Conservation (phyloP, 805 yeast species). For the Hemisphaericaspora nanyangensis region DNA sequence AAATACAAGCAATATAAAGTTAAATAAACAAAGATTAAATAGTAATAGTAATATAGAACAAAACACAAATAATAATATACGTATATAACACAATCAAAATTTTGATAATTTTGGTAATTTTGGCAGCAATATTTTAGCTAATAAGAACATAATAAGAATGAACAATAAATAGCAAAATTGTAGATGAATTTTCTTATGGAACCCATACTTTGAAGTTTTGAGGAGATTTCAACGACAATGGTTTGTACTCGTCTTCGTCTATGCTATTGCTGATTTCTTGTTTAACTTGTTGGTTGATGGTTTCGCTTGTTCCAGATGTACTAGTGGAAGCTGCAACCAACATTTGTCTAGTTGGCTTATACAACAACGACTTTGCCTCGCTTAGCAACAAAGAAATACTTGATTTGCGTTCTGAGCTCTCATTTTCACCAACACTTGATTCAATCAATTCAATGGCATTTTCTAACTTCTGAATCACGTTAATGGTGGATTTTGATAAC, state of each 20-base stretch:
- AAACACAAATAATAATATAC: too few species aligned
- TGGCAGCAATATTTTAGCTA: too few species aligned
- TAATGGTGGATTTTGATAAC: conserved; percentile 55
- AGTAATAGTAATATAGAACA: too few species aligned
- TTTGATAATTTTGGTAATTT: too few species aligned
- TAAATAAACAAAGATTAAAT: too few species aligned
- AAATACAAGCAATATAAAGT: too few species aligned
- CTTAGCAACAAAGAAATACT: conserved; percentile 18
- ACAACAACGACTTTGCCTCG: conserved; percentile 30
- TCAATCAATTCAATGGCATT: conserved; percentile 24
- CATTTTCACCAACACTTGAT: conserved; percentile 3
- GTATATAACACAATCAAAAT: too few species aligned
- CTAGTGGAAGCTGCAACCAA: conserved; percentile 6
- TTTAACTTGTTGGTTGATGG: background rate
- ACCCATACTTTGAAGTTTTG: conserved; percentile 44
- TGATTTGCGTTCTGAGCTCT: conserved; percentile 5
- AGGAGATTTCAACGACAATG: conserved; percentile 39
- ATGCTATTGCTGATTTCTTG: background rate
- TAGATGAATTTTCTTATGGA: conserved; percentile 19
- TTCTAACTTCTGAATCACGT: conserved; percentile 45
- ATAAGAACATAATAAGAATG: too few species aligned
- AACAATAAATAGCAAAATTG: background rate
- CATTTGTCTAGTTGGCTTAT: conserved; percentile 25
- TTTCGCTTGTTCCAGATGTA: conserved; percentile 6
- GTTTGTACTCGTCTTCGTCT: conserved; percentile 19